Percentiles rank a stretch among this genome's conserved stretches.
Conservation (phyloP, 2,329 filamentous ascomycete genomes). For the Colletotrichum cordylinicola region DNA sequence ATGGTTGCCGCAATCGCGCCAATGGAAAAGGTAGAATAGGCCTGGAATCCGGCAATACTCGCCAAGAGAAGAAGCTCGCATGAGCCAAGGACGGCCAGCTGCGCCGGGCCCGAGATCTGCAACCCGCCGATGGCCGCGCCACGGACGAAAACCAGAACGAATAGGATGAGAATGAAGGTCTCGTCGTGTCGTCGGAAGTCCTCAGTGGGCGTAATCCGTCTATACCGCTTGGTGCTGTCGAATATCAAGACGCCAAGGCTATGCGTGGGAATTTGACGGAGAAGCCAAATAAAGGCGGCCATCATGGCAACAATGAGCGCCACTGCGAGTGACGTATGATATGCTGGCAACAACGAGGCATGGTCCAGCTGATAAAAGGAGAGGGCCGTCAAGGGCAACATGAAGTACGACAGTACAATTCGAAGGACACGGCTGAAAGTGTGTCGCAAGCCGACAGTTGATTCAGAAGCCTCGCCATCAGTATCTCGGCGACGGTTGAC, state of each 20-base stretch:
- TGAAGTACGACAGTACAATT: constrained; percentile 77
- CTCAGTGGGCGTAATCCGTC: constrained; percentile 57
- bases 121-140: constrained; percentile 73
- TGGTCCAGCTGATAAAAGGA: constrained; percentile 73
- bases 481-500: constrained; percentile 48
- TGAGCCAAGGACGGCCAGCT: constrained; percentile 71
- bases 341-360: constrained; percentile 21
- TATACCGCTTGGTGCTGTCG: constrained; percentile 71
- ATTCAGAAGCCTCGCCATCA: constrained; percentile 33
- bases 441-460: neutral
- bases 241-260: constrained; percentile 35
- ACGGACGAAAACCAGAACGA: constrained; percentile 68
- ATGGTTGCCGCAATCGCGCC: constrained; percentile 12
- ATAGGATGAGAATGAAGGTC: constrained; percentile 65
- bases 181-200: constrained; percentile 44
- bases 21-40: constrained; percentile 13
- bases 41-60: constrained; percentile 21
- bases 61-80: constrained; percentile 70
- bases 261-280: constrained; percentile 27
- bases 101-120: constrained; percentile 61
- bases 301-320: constrained; percentile 27
- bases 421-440: constrained; percentile 60
- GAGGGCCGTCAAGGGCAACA: constrained; percentile 73
- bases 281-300: constrained; percentile 32
- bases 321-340: constrained; percentile 38